Conservation (phyloP, 2,329 filamentous ascomycete species). For the Ascochyta koolunga region DNA sequence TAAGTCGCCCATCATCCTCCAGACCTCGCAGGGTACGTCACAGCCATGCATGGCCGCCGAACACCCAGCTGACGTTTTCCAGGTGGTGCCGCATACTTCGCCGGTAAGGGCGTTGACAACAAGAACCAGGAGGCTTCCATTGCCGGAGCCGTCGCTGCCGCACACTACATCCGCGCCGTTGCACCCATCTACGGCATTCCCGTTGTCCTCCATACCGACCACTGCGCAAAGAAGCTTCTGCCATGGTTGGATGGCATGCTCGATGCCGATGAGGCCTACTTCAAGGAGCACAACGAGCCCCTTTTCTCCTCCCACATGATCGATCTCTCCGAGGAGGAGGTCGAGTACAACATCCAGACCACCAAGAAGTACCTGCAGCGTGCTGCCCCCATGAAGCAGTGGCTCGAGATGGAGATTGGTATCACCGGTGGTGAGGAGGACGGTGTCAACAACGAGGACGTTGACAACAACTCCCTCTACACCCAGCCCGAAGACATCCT, state of each 20-base stretch:
- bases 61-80: not conserved
- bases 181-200: conserved; percentile 76
- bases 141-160: conserved; percentile 79
- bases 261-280: conserved; percentile 91
- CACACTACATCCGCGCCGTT: conserved; percentile 90
- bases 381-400: conserved; percentile 92
- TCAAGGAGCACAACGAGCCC: conserved; percentile 78
- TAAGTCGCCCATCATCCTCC: conserved; percentile 73
- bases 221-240: conserved; percentile 99
- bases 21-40: conserved; percentile 16
- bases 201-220: conserved; percentile 77
- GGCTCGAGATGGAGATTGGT: conserved; percentile 96
- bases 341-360: conserved; percentile 85
- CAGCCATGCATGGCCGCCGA: not conserved
- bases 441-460: conserved; percentile 95
- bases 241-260: conserved; percentile 84
- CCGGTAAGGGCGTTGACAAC: conserved; percentile 59
- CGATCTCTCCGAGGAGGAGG: conserved; percentile 81
- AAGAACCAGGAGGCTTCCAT: conserved; percentile 83
- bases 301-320: conserved; percentile 99
- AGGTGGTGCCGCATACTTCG: conserved; percentile 67
- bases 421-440: conserved; percentile 93
- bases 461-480: conserved; percentile 97
- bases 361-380: conserved; percentile 80
- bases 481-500: conserved; percentile 66